Evolutionary conservation across 768 basidiomycete species (phyloP).

Genomic region (Suillus hirtellus): DNA sequence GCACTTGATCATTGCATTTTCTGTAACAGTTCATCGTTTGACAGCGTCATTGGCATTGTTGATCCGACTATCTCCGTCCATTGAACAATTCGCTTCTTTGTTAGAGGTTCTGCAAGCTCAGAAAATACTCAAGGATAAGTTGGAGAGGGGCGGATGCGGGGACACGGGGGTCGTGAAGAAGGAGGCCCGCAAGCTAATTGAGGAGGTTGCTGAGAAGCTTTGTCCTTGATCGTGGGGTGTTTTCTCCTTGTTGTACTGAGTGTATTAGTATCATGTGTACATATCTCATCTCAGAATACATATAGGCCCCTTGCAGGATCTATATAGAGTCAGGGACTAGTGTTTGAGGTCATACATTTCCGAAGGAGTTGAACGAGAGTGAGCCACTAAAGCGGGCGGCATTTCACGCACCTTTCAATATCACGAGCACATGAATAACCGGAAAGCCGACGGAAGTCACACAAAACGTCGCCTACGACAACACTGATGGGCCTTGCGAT

Average conservation of each 20-base stretch:
- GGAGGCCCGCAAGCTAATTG: conserved; percentile 63
- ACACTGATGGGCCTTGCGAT: not conserved
- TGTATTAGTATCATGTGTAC: conserved; percentile 8
- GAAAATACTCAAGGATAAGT: conserved; percentile 56
- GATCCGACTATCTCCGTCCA: conserved; percentile 72
- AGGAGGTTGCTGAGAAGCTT: conserved; percentile 56
- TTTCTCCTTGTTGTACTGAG: not conserved
- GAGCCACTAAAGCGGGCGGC: not conserved
- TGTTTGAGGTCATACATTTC: not conserved
- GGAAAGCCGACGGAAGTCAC: conserved; percentile 11
- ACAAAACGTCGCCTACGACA: conserved; percentile 8
- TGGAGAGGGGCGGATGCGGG: conserved; percentile 51
- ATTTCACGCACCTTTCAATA: not conserved
- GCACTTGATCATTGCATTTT: conserved; percentile 2
- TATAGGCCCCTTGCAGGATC: not conserved
- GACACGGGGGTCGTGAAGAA: conserved; percentile 57
- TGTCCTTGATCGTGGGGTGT: conserved; percentile 26
- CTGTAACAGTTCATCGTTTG: conserved; percentile 70
- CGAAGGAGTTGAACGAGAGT: not conserved
- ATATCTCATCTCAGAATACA: not conserved
- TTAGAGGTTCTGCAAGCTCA: conserved; percentile 71
- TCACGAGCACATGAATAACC: conserved; percentile 11
- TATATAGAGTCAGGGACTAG: no score
- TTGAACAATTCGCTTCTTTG: conserved; percentile 55
- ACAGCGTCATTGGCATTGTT: conserved; percentile 77